Percentiles rank a stretch among this genome's conserved stretches.
Evolutionary conservation across 2,329 filamentous ascomycete genomes (phyloP).

Genomic region (Aureobasidium sp.): DNA sequence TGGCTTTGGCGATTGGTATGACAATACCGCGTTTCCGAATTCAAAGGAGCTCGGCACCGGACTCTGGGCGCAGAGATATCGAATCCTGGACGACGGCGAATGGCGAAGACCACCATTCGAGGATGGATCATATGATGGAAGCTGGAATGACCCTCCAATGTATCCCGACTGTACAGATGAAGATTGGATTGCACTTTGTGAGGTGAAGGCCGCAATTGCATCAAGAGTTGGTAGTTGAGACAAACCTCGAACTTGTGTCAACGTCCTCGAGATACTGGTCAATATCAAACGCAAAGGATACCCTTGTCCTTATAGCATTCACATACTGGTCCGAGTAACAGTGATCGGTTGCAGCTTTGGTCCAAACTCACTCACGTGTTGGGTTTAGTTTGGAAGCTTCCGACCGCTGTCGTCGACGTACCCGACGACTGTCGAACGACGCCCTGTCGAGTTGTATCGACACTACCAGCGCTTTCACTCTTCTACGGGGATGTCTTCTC

Average conservation of each 20-base stretch:
- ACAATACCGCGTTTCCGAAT: not conserved
- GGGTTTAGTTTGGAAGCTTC: not conserved
- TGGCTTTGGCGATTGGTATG: conserved; percentile 5
- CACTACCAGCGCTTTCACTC: not conserved
- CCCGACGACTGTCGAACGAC: too few species aligned
- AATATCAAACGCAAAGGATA: not conserved
- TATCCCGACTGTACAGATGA: conserved; percentile 9
- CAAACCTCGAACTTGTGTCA: not conserved
- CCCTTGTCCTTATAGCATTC: not conserved
- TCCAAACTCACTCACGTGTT: too few species aligned
- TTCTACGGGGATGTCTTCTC: not conserved
- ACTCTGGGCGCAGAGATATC: conserved; percentile 5
- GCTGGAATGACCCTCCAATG: not conserved
- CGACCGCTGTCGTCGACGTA: not conserved
- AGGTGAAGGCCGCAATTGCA: not conserved
- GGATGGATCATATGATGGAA: not conserved
- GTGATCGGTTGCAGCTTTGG: not conserved
- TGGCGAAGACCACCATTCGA: not conserved
- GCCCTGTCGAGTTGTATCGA: not conserved
- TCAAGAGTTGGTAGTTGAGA: not conserved
- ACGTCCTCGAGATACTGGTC: not conserved
- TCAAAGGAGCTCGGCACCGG: not conserved
- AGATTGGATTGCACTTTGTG: conserved; percentile 2
- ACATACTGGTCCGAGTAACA: too few species aligned
- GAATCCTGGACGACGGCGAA: not conserved